phyloP scores from a whole-genome alignment of 2,329 filamentous ascomycete species.

The Ceratocystis lukuohia region DNA sequence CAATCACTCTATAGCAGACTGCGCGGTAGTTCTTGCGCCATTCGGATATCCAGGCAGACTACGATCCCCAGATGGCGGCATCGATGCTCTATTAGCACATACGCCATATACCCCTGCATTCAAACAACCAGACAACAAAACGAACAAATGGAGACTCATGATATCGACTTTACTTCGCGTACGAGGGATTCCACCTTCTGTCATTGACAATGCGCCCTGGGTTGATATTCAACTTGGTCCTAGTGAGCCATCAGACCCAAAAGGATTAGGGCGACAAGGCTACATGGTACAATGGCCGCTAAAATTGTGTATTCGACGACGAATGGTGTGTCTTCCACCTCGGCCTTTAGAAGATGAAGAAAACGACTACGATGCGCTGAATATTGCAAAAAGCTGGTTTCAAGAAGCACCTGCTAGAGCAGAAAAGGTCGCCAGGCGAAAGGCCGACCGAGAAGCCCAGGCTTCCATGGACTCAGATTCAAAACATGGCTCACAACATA shows the following conservation, averaged over 20 bases:
- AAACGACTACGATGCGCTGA: conserved; percentile 37
- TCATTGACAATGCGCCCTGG: conserved; percentile 36
- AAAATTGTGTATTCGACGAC: conserved; percentile 39
- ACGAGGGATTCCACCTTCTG: conserved; percentile 34
- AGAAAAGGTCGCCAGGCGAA: conserved; percentile 35
- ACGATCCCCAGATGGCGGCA: conserved; percentile 9
- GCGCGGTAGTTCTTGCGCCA: conserved; percentile 40
- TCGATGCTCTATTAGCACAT: conserved; percentile 8
- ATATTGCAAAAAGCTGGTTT: conserved; percentile 38
- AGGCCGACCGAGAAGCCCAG: conserved; percentile 36
- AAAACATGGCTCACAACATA: not conserved
- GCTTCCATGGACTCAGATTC: not conserved
- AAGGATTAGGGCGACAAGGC: conserved; percentile 27
- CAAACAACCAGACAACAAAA: conserved; percentile 28
- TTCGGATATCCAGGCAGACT: conserved; percentile 29
- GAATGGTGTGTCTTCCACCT: conserved; percentile 30
- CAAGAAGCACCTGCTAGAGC: conserved; percentile 33
- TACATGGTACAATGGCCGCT: conserved; percentile 41
- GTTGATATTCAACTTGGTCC: conserved; percentile 38
- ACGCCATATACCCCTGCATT: conserved; percentile 24
- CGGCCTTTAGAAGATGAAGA: conserved; percentile 28
- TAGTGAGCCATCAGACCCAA: conserved; percentile 32
- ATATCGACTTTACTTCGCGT: conserved; percentile 39
- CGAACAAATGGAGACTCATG: conserved; percentile 36
- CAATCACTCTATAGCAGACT: conserved; percentile 30